These are phyloP conservation scores for Sanghuangporus sanghuang DNA, from an alignment of 1,284 basidiomycete genomes.

Conservation along the genomic window DNA sequence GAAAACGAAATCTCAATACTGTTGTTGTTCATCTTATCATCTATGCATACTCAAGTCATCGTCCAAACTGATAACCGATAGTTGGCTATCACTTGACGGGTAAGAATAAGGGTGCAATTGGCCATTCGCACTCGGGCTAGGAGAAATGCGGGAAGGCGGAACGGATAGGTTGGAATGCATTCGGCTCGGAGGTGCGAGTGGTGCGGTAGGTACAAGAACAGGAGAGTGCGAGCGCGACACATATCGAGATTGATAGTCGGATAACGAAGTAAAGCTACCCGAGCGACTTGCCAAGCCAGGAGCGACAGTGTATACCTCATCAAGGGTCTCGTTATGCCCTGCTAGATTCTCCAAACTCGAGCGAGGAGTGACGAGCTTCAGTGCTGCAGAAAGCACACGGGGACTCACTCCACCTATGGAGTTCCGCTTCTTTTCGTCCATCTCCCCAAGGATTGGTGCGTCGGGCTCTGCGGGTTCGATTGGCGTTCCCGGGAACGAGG, in stretches of 20 bases:
- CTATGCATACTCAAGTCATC: background rate
- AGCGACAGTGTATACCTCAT: background rate
- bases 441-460: conserved; percentile 16
- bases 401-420: conserved; percentile 4
- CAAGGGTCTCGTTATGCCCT: conserved; percentile 11
- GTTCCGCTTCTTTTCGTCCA: background rate
- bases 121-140: background rate
- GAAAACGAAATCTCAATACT: background rate
- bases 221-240: conserved; percentile 15
- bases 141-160: background rate
- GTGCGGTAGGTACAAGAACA: background rate
- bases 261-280: conserved; percentile 8
- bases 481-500: conserved; percentile 11
- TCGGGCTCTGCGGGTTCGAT: conserved; percentile 13
- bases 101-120: conserved; percentile 3
- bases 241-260: conserved; percentile 14
- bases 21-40: background rate
- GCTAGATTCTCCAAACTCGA: conserved; percentile 16
- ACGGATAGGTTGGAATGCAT: background rate
- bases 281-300: conserved; percentile 5
- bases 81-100: background rate
- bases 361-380: conserved; percentile 17
- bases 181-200: background rate
- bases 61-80: conserved; percentile 9
- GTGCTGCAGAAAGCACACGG: conserved; percentile 10